These are phyloP conservation scores for Pleurotus platypus DNA, from an alignment of 768 basidiomycete genomes.

Conservation along the genomic window DNA sequence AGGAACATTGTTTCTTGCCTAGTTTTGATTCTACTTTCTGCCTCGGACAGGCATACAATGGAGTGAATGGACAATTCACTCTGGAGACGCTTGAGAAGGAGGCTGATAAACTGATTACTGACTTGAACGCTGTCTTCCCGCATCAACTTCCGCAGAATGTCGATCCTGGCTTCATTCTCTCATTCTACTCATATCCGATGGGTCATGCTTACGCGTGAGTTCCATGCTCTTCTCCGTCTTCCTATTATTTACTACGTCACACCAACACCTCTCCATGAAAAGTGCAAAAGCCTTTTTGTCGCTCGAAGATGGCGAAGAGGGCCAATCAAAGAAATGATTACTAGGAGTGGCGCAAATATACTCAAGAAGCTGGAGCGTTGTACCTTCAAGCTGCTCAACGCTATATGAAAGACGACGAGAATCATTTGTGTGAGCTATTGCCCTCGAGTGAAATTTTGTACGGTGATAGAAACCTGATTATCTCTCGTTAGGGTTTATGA, in stretches of 20 bases:
- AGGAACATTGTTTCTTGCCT: too few relatives aligned
- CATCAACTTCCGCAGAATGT: not conserved
- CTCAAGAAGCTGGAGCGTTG: slow-evolving; percentile 18
- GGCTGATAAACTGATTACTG: slow-evolving; percentile 27
- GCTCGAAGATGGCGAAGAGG: slow-evolving; percentile 17
- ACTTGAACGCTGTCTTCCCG: slow-evolving; percentile 11
- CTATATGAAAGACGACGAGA: slow-evolving; percentile 36
- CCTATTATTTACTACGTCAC: not conserved
- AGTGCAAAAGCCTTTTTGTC: slow-evolving; percentile 15
- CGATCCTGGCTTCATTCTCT: slow-evolving; percentile 27
- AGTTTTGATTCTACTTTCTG: not conserved
- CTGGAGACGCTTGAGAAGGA: slow-evolving; percentile 26
- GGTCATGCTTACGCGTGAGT: slow-evolving; percentile 34
- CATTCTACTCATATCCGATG: slow-evolving; percentile 34
- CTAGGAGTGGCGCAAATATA: slow-evolving; percentile 13
- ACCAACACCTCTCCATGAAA: not conserved
- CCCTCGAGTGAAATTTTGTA: not conserved
- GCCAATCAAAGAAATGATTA: slow-evolving; percentile 12
- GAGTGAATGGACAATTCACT: slow-evolving; percentile 13
- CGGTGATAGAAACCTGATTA: too few relatives aligned
- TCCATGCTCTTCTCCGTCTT: not conserved
- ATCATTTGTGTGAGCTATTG: slow-evolving; percentile 17
- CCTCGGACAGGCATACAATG: slow-evolving; percentile 10
- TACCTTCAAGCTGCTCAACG: slow-evolving; percentile 28
- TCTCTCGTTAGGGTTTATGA: too few relatives aligned